A percentile compares a stretch with the other conserved stretches of the same genome.
Conservation (phyloP, 2,329 filamentous ascomycete genomes). For the Plenodomus lindquistii region DNA sequence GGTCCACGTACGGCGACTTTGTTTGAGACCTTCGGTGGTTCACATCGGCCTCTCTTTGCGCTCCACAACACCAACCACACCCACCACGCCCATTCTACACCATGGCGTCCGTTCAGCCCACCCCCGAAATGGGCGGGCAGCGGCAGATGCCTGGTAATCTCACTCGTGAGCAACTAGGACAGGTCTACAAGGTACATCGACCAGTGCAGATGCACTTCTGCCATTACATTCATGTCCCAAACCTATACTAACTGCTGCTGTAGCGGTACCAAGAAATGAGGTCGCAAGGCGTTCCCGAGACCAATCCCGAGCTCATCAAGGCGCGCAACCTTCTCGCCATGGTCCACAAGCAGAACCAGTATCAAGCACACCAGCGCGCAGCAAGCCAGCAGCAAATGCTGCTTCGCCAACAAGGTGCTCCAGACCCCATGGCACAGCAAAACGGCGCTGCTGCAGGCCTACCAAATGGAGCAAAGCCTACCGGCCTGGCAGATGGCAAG, state of each 20-base stretch:
- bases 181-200: conserved; percentile 66
- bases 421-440: conserved; percentile 54
- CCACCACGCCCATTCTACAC: conserved; percentile 12
- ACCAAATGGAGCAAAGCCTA: conserved; percentile 54
- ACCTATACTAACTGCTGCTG: conserved; percentile 41
- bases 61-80: conserved; percentile 14
- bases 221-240: background rate
- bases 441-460: conserved; percentile 47
- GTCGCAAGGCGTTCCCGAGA: conserved; percentile 75
- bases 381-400: conserved; percentile 52
- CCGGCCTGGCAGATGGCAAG: conserved; percentile 27
- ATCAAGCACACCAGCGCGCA: conserved; percentile 46
- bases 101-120: conserved; percentile 82
- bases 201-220: conserved; percentile 3
- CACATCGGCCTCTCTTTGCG: conserved; percentile 18
- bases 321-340: conserved; percentile 73
- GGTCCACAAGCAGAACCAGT: conserved; percentile 67
- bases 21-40: conserved; percentile 14
- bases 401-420: conserved; percentile 57
- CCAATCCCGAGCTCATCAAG: conserved; percentile 87
- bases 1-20: conserved; percentile 21
- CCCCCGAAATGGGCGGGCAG: conserved; percentile 68
- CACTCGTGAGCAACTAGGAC: conserved; percentile 77
- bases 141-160: conserved; percentile 67
- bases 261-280: conserved; percentile 93